phyloP scores from a whole-genome alignment of 345 rosid genomes.

The Conringia planisiliqua region DNA sequence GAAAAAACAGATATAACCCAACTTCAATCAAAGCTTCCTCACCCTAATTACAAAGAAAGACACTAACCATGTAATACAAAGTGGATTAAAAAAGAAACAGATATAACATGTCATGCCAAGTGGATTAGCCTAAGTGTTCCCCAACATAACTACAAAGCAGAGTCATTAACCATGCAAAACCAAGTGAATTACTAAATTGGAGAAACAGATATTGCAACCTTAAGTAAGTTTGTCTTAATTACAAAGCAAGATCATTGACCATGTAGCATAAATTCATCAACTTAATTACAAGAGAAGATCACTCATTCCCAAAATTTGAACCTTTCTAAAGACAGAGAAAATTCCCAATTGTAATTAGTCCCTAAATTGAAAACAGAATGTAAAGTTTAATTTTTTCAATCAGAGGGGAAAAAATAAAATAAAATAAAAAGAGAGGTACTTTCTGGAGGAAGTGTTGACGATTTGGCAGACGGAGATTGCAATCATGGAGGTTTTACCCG shows the following conservation, averaged over 20 bases:
- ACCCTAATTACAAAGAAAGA: neutral
- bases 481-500: conserved; percentile 96
- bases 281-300: neutral
- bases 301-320: too few relatives aligned
- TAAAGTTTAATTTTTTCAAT: too few relatives aligned
- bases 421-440: conserved; percentile 40
- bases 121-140: neutral
- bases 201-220: neutral
- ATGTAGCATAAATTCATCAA: neutral
- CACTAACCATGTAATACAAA: neutral
- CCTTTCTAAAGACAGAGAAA: too few relatives aligned
- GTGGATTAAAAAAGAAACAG: neutral
- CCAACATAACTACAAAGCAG: neutral
- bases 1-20: neutral
- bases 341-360: too few relatives aligned
- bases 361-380: too few relatives aligned
- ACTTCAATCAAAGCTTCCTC: neutral
- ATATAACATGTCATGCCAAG: neutral
- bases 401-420: too few relatives aligned
- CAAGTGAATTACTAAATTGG: neutral
- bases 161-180: neutral
- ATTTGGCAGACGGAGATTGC: conserved; percentile 86
- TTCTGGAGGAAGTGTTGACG: conserved; percentile 60
- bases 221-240: neutral
- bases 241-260: neutral